phyloP scores from a whole-genome alignment of 1,284 basidiomycete species.

The Vanrija humicola region DNA sequence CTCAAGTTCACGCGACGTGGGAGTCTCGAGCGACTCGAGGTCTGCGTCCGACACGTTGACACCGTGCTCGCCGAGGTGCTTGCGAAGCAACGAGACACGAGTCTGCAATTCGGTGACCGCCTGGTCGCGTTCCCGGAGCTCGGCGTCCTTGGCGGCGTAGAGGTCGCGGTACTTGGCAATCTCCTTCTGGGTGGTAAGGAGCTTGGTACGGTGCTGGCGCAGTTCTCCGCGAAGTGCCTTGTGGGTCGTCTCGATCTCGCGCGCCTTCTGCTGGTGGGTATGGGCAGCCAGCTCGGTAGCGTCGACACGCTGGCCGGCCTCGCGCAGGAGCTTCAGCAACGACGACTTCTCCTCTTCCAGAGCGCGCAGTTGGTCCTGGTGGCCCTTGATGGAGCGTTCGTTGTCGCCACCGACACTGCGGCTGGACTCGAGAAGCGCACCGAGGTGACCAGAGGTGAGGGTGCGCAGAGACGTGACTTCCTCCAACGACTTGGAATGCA shows the following conservation, averaged over 20 bases:
- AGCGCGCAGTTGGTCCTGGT: conserved; percentile 73
- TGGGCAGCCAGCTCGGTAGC: conserved; percentile 65
- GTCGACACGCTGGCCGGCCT: conserved; percentile 66
- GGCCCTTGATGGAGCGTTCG: conserved; percentile 65
- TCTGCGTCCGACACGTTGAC: conserved; percentile 70
- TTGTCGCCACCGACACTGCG: conserved; percentile 74
- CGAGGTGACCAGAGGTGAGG: conserved; percentile 75
- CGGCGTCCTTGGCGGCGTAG: conserved; percentile 63
- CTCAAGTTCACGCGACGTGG: conserved; percentile 61
- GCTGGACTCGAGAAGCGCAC: conserved; percentile 78
- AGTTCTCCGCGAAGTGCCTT: conserved; percentile 71
- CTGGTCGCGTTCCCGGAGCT: conserved; percentile 64
- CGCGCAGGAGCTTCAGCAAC: conserved; percentile 71
- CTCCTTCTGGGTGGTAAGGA: conserved; percentile 69
- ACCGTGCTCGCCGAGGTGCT: conserved; percentile 73
- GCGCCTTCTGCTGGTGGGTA: conserved; percentile 64
- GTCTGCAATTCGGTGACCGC: conserved; percentile 69
- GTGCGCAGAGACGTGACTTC: conserved; percentile 81
- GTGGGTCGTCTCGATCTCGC: conserved; percentile 67
- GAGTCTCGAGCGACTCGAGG: conserved; percentile 39
- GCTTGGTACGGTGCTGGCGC: conserved; percentile 69
- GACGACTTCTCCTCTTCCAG: conserved; percentile 72
- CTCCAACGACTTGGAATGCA: conserved; percentile 81
- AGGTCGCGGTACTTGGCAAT: conserved; percentile 67
- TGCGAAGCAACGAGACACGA: conserved; percentile 66